Base-by-base conservation (phyloP, 768 basidiomycete genomes). In the Suillus lakei region DNA sequence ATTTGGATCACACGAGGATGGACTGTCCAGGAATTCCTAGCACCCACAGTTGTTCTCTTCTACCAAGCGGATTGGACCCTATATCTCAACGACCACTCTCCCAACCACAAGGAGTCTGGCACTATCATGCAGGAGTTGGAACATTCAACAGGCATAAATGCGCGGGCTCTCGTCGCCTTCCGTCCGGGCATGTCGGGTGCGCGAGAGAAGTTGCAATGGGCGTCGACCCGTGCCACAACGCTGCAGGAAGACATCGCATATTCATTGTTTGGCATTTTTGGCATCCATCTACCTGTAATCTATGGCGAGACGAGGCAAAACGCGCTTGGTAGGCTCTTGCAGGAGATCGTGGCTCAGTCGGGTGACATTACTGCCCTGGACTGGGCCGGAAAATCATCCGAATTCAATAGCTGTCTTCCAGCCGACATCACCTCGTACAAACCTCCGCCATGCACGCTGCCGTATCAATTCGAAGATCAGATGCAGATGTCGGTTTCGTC, bases 271-370 rank as follows among this genome's bases (percentile, higher is more conserved):
- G 43, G 43, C 3, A 44, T 44, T 21, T 44, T 44, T 15, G 21
- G 43, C 43, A 44, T 44, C 43, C 43, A 54, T 61, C 50, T 76
- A 18, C 60, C 60, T 15, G 59, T 70, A n/a, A 51, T 41, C 39
- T 70, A 70, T 32, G 69, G 69, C 23, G 67, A 66, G 54, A 64
- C 64, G 4, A 44, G 32, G 48, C 48, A 63, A 28, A 54, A 63
- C 5, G 62, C 62, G 18, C 26, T 63, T 16, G 46, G 36, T 9
- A 32, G 50, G 23, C 51, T 63, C 13, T 39, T 61, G 10, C 60
- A 46, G 23, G 43, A 61, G 43, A 61, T 61, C 26, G 50, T 61
- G 38, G 44, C 60, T n/a, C 41, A 61, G 44, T 61, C 60, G n/a
- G 60, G 60, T 18, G 43, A 61, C 30, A 34, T 39, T 23, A 41